phyloP scores from a whole-genome alignment of 2,329 filamentous ascomycete genomes.

The Colletotrichum echinochloae region DNA sequence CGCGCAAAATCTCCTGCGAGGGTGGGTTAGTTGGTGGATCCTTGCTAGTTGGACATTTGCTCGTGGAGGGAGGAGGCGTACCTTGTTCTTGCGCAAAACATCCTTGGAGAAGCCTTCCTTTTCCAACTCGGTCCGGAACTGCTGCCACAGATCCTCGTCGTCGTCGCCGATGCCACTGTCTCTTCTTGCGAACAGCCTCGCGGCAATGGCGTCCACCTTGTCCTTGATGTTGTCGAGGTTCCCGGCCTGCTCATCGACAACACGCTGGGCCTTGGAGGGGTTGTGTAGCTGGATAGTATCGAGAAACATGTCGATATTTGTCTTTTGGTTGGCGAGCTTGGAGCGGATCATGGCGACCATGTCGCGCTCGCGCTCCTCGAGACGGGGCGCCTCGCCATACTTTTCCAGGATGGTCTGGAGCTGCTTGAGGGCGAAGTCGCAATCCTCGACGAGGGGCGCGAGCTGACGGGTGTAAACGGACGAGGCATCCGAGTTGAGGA shows the following conservation, averaged over 20 bases:
- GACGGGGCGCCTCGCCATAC: constrained; percentile 48
- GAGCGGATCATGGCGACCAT: constrained; percentile 57
- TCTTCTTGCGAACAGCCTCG: constrained; percentile 60
- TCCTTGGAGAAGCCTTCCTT: constrained; percentile 69
- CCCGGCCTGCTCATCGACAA: constrained; percentile 52
- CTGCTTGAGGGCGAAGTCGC: constrained; percentile 66
- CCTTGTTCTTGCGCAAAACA: constrained; percentile 68
- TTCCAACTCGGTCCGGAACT: constrained; percentile 69
- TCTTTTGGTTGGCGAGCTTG: constrained; percentile 65
- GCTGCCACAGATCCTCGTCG: constrained; percentile 67
- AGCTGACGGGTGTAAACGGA: constrained; percentile 63
- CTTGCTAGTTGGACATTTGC: not conserved
- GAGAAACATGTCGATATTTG: constrained; percentile 66
- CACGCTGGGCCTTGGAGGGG: constrained; percentile 52
- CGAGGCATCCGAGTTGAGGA: constrained; percentile 58
- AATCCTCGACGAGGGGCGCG: constrained; percentile 64
- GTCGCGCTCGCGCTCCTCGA: constrained; percentile 50
- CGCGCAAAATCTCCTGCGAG: constrained; percentile 66
- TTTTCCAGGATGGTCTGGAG: constrained; percentile 65
- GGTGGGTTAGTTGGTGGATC: constrained; percentile 40
- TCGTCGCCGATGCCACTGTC: constrained; percentile 54
- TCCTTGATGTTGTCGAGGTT: constrained; percentile 68
- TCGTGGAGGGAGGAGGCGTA: constrained; percentile 48
- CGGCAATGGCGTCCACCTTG: constrained; percentile 69
- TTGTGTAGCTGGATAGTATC: constrained; percentile 68